These are phyloP conservation scores for Allium fistulosum DNA, from an alignment of 106 monocot species.

Conservation along the genomic window DNA sequence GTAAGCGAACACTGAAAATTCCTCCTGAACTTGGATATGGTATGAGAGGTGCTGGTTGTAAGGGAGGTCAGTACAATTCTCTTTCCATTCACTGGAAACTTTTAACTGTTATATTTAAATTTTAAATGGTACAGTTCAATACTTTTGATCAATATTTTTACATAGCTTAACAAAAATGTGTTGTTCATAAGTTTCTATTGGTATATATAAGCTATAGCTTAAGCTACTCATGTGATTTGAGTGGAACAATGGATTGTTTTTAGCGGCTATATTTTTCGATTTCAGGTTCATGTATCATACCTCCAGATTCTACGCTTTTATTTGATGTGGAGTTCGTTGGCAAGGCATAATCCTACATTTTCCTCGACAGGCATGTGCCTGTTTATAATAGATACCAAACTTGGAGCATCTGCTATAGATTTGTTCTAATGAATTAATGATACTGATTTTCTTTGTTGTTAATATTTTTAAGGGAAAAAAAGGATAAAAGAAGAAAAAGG, in stretches of 20 bases:
- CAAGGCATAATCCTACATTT: slow-evolving; percentile 24
- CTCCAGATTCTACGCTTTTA: slow-evolving; percentile 78
- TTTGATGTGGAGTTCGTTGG: slow-evolving; percentile 90
- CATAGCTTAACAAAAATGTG: background rate
- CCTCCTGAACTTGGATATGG: slow-evolving; percentile 92
- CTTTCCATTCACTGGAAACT: background rate
- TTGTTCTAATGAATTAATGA: no score
- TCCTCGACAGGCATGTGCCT: background rate
- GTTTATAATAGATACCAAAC: no score
- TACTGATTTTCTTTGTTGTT: no score
- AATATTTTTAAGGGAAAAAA: no score
- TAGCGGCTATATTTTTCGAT: background rate
- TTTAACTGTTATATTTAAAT: background rate
- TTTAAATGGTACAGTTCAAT: no score
- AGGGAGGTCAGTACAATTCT: slow-evolving; percentile 47
- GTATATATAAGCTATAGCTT: background rate
- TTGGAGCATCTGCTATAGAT: no score
- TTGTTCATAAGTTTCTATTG: background rate
- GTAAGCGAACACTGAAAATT: slow-evolving; percentile 76
- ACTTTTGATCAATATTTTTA: no score
- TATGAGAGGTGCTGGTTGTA: slow-evolving; percentile 85
- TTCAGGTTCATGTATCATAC: slow-evolving; percentile 75
- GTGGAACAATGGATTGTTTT: background rate
- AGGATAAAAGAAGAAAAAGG: no score
- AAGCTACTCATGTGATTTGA: background rate